These are phyloP conservation scores for Hyaloscypha variabilis DNA, from an alignment of 495 filamentous ascomycete species.

Conservation along the genomic window DNA sequence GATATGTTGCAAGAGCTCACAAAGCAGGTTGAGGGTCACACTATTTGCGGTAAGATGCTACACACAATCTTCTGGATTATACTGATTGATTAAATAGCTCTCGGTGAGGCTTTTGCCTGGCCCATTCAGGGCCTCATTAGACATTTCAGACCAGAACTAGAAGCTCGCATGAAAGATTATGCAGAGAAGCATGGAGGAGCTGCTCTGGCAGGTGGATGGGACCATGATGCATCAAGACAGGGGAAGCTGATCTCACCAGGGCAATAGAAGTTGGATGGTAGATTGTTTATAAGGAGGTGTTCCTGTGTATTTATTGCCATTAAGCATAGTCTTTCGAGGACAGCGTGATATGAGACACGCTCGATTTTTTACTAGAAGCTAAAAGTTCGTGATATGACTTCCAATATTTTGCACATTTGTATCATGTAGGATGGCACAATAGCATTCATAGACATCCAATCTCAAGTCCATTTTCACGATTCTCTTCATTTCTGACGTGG, in stretches of 20 bases:
- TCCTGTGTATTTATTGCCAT: conserved; percentile 32
- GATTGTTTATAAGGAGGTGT: conserved; percentile 29
- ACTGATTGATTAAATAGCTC: conserved; percentile 48
- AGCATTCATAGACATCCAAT: no score
- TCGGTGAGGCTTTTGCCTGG: conserved; percentile 98
- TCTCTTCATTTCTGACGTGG: no score
- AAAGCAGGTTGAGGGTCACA: conserved; percentile 98
- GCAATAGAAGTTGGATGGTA: conserved; percentile 52
- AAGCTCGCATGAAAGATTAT: conserved; percentile 81
- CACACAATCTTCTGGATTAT: neutral
- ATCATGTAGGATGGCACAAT: no score
- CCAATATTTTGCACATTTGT: no score
- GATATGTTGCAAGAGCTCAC: conserved; percentile 99
- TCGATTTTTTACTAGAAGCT: neutral
- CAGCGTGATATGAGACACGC: neutral
- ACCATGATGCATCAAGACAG: conserved; percentile 70
- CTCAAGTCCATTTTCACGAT: no score
- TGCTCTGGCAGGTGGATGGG: conserved; percentile 87
- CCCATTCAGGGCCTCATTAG: conserved; percentile 96
- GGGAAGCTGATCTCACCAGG: conserved; percentile 88
- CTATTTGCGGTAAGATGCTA: conserved; percentile 77
- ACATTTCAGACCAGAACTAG: conserved; percentile 94
- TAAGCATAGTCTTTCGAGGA: conserved; percentile 17
- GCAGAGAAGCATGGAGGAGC: conserved; percentile 67
- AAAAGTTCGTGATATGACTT: conserved; percentile 2